Evolutionary conservation across 306 rosid species (phyloP), one percentile per base, ranked within the genome.

Genomic region (Arachis stenosperma): DNA sequence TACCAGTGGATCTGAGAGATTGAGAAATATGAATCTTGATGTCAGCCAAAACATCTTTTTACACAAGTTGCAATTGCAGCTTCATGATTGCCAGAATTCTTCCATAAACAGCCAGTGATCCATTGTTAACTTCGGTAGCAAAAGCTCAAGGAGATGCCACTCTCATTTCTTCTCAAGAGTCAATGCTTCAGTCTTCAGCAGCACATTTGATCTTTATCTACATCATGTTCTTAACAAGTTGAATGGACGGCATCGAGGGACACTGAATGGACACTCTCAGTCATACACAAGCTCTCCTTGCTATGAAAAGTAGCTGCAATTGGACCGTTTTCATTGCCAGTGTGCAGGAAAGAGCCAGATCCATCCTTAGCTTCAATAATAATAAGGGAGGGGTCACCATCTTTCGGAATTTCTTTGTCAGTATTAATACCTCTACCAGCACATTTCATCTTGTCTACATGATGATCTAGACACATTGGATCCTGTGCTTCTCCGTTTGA

Each of bases 371-470:
- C 53, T 70, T 70, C 71, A 44, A 36, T 14, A 14, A 36, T 14
- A 14, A 75, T 6, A 57, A 57, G 36, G 48, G 59, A 41, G 42
- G 3, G 42, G 65, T n/a, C 27, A 7, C 52, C 67, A 78, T 46
- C 81, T 68, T 56, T 53, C 57, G 41, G 11, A 58, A 52, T 8
- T 61, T 71, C 22, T 33, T 41, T 68, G 69, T 51, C 76, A 40
- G 17, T 13, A 10, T 37, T 27, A 22, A 46, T 43, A 41, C 30
- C 57, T n/a, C 57, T 52, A n/a, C 61, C 37, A 42, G 52, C 60
- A 61, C 54, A 52, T 42, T 8, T 51, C 17, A 14, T 64, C 44
- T 67, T 58, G 8, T 15, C 70, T 39, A 12, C 46, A 5, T 12
- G 15, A 29, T 33, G 69, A 17, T 41, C 67, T 61, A 37, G 55